Conservation (phyloP, 129 eudicot species). For the Sambucus nigra region DNA sequence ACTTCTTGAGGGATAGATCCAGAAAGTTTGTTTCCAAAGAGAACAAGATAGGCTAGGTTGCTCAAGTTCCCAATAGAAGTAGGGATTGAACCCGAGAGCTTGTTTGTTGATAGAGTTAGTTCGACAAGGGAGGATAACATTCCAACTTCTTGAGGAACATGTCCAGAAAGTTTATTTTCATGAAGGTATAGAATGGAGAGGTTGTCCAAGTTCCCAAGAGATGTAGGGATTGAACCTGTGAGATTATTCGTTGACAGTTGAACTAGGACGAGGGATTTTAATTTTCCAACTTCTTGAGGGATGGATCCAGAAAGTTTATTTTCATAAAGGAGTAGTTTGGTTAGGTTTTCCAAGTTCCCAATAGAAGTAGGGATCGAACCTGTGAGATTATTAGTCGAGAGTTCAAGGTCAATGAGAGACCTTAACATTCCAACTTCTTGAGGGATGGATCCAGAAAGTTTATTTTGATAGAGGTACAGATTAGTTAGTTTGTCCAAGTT, state of each 20-base stretch:
- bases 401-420: slow-evolving; percentile 2
- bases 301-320: slow-evolving; percentile 3
- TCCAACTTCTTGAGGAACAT: too few species aligned
- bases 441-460: too few species aligned
- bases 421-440: too few species aligned
- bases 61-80: too few species aligned
- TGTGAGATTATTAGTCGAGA: background rate
- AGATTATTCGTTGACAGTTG: slow-evolving; percentile 8
- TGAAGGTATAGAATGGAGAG: slow-evolving; percentile 2
- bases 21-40: too few species aligned
- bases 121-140: slow-evolving; percentile 7
- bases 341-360: slow-evolving; percentile 14
- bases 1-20: too few species aligned
- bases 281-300: slow-evolving; percentile 15
- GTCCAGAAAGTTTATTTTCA: too few species aligned
- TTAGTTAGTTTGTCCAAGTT: slow-evolving; percentile 1
- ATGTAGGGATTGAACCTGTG: slow-evolving; percentile 9
- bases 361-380: slow-evolving; percentile 17
- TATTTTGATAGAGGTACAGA: too few species aligned
- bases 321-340: slow-evolving; percentile 7
- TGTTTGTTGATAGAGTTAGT: background rate
- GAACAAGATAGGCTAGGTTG: background rate
- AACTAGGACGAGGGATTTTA: slow-evolving; percentile 2
- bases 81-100: slow-evolving; percentile 6
- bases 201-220: slow-evolving; percentile 13